These are phyloP conservation scores for Pseudomicrostroma phylloplanum DNA, from an alignment of 1,284 basidiomycete species.

Conservation along the genomic window DNA sequence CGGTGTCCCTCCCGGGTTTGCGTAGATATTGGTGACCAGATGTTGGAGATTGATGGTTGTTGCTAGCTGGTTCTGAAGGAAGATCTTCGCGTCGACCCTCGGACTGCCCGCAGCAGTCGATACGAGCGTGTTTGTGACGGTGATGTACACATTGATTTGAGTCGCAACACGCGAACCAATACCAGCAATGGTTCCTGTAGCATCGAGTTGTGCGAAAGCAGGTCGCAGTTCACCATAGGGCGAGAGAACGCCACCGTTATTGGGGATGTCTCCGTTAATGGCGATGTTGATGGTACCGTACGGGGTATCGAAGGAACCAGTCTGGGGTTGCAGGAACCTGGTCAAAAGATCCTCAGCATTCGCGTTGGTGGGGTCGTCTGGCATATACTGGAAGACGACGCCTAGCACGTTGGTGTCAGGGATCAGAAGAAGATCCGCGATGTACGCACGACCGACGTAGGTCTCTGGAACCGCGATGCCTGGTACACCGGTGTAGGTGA, in stretches of 20 bases:
- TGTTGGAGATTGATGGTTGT: not conserved
- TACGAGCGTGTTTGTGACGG: constrained; percentile 19
- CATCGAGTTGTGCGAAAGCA: constrained; percentile 59
- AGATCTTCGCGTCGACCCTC: constrained; percentile 22
- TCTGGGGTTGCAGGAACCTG: constrained; percentile 46
- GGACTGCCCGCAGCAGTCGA: constrained; percentile 15
- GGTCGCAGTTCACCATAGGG: constrained; percentile 62
- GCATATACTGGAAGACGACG: constrained; percentile 65
- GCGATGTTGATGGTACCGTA: constrained; percentile 13
- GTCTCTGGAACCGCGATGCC: constrained; percentile 21
- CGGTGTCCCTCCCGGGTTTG: constrained; percentile 14
- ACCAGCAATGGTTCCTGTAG: constrained; percentile 58
- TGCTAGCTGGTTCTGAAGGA: constrained; percentile 17
- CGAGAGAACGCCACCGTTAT: constrained; percentile 53
- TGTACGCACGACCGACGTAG: constrained; percentile 50
- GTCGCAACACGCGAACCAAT: constrained; percentile 34
- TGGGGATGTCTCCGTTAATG: constrained; percentile 12
- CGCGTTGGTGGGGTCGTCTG: constrained; percentile 63
- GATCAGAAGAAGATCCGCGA: constrained; percentile 54
- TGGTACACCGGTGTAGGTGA: constrained; percentile 57
- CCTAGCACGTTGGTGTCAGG: constrained; percentile 60
- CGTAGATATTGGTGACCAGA: too few species aligned
- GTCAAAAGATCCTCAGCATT: constrained; percentile 55
- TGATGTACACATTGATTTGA: constrained; percentile 28
- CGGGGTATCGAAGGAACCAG: constrained; percentile 20